phyloP scores from a whole-genome alignment of 202 grass and related monocot species.

The Digitaria exilis region DNA sequence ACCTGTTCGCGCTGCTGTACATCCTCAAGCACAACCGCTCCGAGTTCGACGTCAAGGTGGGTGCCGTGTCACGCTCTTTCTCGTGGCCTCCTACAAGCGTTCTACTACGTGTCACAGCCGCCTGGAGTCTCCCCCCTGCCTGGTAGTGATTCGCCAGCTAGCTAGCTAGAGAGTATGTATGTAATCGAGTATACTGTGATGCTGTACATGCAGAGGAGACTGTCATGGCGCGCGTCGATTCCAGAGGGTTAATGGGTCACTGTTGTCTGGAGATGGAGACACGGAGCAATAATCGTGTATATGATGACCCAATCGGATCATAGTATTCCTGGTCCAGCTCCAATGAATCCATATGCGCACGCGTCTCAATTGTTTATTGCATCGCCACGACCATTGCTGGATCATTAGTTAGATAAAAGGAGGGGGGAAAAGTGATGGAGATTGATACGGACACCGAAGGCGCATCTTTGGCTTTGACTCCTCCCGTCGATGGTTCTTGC shows the following conservation, averaged over 20 bases:
- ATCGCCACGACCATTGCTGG: constrained; percentile 21
- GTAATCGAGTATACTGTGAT: neutral
- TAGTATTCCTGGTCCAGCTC: neutral
- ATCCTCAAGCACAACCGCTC: constrained; percentile 87
- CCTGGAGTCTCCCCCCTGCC: neutral
- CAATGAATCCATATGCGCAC: constrained; percentile 11
- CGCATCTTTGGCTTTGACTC: constrained; percentile 41
- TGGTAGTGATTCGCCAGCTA: neutral
- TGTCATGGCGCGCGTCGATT: neutral
- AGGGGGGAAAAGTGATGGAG: neutral
- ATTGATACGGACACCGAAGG: constrained; percentile 25
- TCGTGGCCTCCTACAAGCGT: neutral
- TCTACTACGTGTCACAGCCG: neutral
- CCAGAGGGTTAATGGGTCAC: neutral
- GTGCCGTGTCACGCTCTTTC: neutral
- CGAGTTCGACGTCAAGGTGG: constrained; percentile 87
- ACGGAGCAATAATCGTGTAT: neutral
- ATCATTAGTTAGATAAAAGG: neutral
- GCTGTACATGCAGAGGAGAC: neutral
- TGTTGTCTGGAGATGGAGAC: neutral
- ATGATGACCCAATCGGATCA: constrained; percentile 5
- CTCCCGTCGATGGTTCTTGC: neutral
- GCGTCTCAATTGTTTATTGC: constrained; percentile 28
- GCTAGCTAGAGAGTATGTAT: neutral
- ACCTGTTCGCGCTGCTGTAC: constrained; percentile 89